These are phyloP conservation scores for Schizothecium vesticola DNA, from an alignment of 495 filamentous ascomycete genomes.

Conservation along the genomic window DNA sequence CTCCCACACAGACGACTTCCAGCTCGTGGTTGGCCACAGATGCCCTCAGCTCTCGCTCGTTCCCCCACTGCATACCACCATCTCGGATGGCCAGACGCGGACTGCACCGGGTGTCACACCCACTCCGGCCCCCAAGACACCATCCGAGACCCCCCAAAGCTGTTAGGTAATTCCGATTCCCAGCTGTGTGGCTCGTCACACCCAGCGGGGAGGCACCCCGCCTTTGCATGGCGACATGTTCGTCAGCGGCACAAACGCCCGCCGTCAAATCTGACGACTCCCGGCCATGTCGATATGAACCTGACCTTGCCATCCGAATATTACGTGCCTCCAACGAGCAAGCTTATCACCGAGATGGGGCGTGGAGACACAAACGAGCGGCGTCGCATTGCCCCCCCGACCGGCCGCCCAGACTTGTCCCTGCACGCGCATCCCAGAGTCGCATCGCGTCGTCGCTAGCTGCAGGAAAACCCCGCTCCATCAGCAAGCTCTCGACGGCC, in stretches of 20 bases:
- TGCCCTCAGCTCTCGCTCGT: neutral
- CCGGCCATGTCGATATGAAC: neutral
- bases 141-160: neutral
- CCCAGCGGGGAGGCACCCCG: neutral
- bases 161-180: neutral
- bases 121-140: neutral
- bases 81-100: slow-evolving; percentile 8
- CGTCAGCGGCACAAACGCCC: neutral
- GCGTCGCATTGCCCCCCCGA: neutral
- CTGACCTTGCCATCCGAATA: neutral
- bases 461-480: neutral
- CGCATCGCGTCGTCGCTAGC: neutral
- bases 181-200: neutral
- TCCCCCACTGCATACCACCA: slow-evolving; percentile 16
- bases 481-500: neutral
- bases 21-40: neutral
- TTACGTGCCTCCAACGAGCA: neutral
- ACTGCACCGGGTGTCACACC: neutral
- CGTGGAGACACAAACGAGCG: neutral
- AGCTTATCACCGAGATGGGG: neutral
- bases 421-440: neutral
- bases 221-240: neutral
- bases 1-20: neutral
- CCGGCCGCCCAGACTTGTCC: neutral
- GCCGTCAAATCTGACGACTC: neutral